Evolutionary conservation across 1,139 yeast species (phyloP).

Genomic region (Candida sanyaensis): DNA sequence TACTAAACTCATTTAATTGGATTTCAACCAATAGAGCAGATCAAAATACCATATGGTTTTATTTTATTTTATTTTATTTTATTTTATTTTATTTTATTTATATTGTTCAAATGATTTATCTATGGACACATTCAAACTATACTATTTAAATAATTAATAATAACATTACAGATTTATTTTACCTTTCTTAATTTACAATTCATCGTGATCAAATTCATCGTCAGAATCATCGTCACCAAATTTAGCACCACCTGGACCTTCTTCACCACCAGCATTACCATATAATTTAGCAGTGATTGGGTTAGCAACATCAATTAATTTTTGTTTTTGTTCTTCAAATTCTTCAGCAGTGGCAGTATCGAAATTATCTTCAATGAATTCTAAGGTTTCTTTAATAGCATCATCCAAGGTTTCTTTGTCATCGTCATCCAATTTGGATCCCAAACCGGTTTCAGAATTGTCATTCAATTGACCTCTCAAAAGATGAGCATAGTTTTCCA

Average conservation of each 20-base stretch:
- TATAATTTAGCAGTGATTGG: conserved; percentile 94
- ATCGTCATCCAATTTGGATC: conserved; percentile 80
- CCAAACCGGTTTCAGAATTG: conserved; percentile 61
- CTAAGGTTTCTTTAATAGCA: conserved; percentile 65
- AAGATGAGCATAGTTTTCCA: conserved; percentile 49
- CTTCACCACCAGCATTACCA: conserved; percentile 58
- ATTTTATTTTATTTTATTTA: neutral
- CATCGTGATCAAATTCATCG: conserved; percentile 65
- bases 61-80: neutral
- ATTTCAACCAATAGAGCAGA: neutral
- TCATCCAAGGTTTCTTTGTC: conserved; percentile 90
- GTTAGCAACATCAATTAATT: conserved; percentile 78
- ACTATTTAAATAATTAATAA: neutral
- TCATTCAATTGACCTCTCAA: conserved; percentile 62
- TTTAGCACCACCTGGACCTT: conserved; percentile 26
- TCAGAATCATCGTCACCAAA: conserved; percentile 60
- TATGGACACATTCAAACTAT: conserved; percentile 1
- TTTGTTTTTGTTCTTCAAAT: conserved; percentile 89
- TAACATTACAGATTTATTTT: neutral
- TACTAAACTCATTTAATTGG: neutral
- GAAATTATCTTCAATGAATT: conserved; percentile 87
- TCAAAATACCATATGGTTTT: no score
- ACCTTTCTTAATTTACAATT: conserved; percentile 30
- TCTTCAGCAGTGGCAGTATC: conserved; percentile 90
- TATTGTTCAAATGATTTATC: neutral